Evolutionary conservation across 345 rosid genomes (phyloP), one percentile per base, ranked within the genome.

Genomic region (Eucalyptus pumila): DNA sequence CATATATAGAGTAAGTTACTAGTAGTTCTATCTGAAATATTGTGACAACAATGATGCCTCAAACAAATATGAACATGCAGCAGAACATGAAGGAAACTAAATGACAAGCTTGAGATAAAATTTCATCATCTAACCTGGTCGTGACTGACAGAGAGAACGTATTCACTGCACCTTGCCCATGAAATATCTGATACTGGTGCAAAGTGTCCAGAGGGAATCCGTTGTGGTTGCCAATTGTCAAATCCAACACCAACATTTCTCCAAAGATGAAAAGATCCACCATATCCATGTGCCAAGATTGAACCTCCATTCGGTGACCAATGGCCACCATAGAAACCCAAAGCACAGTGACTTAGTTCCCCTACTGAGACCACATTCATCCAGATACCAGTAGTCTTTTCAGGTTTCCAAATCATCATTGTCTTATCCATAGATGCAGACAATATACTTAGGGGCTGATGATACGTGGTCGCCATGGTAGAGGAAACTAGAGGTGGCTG

Each of bases 351-450:
- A 90, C 98, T 95, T 89, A 98, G 89, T 92, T 98, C 99, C 88
- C 99, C 99, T 87, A 97, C 99, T 51, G 96, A 94, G 90, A 97
- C 99, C 91, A 96, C 97, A 90, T 98, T 97, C 96, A 98, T 95
- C 99, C 99, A 98, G 90, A 97, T 93, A 88, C 99, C 98, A 24
- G 93, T 93, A 60, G 92, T 97, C 92, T 90, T 96, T 93, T 97
- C 98, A 40, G 99, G 99, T 90, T 96, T 92, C 99, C 99, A 98
- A 87, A 98, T 96, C 99, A 98, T 98, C 99, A 98, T 98, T 19
- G 98, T 95, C 93, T 97, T 97, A 93, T 98, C 99, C 99, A 97
- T 98, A 67, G 99, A 96, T 49, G 99, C 97, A 34, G 99, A 98
- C 89, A 97, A 89, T 85, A 98, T 92, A 91, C 98, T 94, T 87